Evolutionary conservation across 495 filamentous ascomycete genomes (phyloP).

Genomic region (Sordaria brevicollis): DNA sequence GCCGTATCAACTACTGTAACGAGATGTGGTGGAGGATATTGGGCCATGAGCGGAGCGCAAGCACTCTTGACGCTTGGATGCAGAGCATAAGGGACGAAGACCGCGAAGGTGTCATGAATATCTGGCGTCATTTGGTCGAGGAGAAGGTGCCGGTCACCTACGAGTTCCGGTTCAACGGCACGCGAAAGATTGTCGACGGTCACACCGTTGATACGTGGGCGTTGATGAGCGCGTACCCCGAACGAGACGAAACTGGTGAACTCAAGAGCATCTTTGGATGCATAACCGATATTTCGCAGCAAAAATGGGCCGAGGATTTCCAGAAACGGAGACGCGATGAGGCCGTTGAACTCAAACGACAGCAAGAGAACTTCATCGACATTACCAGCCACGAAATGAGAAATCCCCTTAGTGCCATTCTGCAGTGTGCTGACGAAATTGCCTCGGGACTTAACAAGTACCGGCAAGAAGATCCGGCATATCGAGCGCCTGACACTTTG

Average conservation of each 20-base stretch:
- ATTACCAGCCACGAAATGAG: conserved; percentile 84
- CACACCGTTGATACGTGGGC: conserved; percentile 57
- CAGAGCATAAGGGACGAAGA: conserved; percentile 54
- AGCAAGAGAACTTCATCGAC: conserved; percentile 80
- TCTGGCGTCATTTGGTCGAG: conserved; percentile 50
- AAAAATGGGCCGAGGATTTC: conserved; percentile 52
- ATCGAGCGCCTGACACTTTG: conserved; percentile 3
- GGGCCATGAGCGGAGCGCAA: conserved; percentile 38
- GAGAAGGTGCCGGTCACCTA: conserved; percentile 46
- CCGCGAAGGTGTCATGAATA: conserved; percentile 33
- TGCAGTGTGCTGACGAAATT: conserved; percentile 77
- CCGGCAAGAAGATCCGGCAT: conserved; percentile 10
- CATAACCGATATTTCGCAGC: conserved; percentile 46
- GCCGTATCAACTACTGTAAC: conserved; percentile 59
- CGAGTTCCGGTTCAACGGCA: conserved; percentile 59
- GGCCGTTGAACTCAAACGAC: conserved; percentile 54
- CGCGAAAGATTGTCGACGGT: conserved; percentile 47
- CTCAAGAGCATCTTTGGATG: conserved; percentile 64
- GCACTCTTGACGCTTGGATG: conserved; percentile 52
- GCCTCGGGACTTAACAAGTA: conserved; percentile 39
- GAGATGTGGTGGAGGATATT: conserved; percentile 64
- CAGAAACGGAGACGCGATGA: conserved; percentile 51
- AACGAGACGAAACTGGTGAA: conserved; percentile 42
- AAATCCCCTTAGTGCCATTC: conserved; percentile 71
- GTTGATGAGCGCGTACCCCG: conserved; percentile 59